Conservation (phyloP, 2,329 filamentous ascomycete genomes). For the Scedosporium minutisporum region DNA sequence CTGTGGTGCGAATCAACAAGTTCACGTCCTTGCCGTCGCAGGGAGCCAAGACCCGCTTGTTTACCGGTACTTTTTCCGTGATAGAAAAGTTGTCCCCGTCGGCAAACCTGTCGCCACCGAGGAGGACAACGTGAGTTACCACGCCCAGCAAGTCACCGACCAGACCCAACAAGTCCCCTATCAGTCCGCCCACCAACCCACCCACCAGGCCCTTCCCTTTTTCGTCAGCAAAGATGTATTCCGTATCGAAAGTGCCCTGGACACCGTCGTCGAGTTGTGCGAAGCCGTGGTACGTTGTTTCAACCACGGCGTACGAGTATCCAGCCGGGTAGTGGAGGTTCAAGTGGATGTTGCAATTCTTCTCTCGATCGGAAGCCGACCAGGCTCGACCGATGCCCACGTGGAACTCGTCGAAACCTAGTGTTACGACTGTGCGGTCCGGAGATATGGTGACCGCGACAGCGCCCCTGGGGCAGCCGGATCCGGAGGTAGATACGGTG, state of each 20-base stretch:
- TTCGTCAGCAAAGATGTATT: constrained; percentile 3
- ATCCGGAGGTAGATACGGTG: constrained; percentile 3
- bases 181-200: neutral
- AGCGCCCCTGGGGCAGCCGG: constrained; percentile 1
- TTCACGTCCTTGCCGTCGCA: constrained; percentile 5
- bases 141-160: neutral
- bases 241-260: constrained; percentile 1
- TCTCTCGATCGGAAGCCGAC: neutral
- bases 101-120: neutral
- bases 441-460: constrained; percentile 2
- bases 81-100: constrained; percentile 1
- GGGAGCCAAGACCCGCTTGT: neutral
- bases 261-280: constrained; percentile 6
- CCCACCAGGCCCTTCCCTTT: neutral
- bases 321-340: constrained; percentile 7
- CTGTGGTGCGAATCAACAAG: constrained; percentile 1
- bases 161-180: neutral
- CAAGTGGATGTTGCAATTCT: constrained; percentile 7
- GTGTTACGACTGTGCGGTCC: constrained; percentile 7
- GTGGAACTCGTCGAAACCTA: constrained; percentile 6
- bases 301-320: constrained; percentile 5
- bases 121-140: neutral
- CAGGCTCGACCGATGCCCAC: neutral
- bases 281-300: constrained; percentile 8
- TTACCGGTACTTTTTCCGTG: neutral